Evolutionary conservation across 768 basidiomycete genomes (phyloP).

Genomic region (Leccinum variicolor): DNA sequence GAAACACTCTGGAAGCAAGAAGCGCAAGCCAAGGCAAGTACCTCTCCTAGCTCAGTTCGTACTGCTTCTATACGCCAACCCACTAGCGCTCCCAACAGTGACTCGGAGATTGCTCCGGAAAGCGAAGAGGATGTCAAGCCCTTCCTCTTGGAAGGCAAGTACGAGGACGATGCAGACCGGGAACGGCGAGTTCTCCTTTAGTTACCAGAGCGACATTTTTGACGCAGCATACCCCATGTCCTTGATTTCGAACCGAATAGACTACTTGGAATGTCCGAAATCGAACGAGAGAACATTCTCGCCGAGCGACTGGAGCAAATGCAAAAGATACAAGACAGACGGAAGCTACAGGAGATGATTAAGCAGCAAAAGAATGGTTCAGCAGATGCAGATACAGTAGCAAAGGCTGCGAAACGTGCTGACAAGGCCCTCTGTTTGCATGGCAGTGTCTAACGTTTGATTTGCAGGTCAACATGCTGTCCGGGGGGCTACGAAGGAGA

Average conservation of each 20-base stretch:
- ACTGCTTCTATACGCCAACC: neutral
- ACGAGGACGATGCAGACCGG: conserved; percentile 79
- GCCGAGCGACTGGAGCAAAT: conserved; percentile 78
- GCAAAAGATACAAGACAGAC: conserved; percentile 69
- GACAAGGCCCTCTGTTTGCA: conserved; percentile 11
- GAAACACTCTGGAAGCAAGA: conserved; percentile 50
- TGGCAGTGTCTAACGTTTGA: conserved; percentile 6
- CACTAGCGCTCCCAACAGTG: conserved; percentile 38
- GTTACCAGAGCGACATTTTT: conserved; percentile 27
- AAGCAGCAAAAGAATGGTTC: conserved; percentile 54
- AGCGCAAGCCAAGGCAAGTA: conserved; percentile 70
- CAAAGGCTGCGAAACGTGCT: conserved; percentile 77
- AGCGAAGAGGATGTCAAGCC: conserved; percentile 65
- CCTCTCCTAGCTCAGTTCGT: conserved; percentile 3
- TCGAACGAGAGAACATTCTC: conserved; percentile 86
- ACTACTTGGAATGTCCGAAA: conserved; percentile 75
- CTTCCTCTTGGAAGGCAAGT: conserved; percentile 92
- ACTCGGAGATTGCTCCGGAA: conserved; percentile 55
- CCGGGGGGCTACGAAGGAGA: conserved; percentile 77
- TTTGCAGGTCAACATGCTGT: conserved; percentile 66
- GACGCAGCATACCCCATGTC: conserved; percentile 16
- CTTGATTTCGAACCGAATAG: conserved; percentile 38
- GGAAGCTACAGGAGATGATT: conserved; percentile 70
- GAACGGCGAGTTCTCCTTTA: conserved; percentile 57
- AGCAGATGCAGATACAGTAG: conserved; percentile 54